Percentiles rank a stretch among this genome's conserved stretches.
Evolutionary conservation across 768 basidiomycete genomes (phyloP).

Genomic region (Podaxis sp.): DNA sequence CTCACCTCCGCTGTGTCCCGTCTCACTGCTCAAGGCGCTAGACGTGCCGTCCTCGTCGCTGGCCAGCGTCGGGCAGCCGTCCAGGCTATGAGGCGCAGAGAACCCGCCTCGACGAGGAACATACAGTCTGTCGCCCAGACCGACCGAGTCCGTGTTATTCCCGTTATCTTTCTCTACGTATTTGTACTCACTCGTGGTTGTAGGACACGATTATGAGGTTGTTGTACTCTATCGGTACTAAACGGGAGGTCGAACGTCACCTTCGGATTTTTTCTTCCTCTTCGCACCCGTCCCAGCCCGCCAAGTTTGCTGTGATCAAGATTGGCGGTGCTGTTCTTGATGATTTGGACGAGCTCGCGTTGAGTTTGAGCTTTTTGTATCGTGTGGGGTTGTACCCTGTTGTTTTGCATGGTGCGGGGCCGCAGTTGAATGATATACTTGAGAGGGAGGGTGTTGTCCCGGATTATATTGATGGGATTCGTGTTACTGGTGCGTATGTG

Average conservation of each 20-base stretch:
- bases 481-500: constrained; percentile 76
- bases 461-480: constrained; percentile 96
- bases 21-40: not conserved
- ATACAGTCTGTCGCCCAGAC: constrained; percentile 70
- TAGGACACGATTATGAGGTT: constrained; percentile 97
- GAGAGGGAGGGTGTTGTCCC: constrained; percentile 91
- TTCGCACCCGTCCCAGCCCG: constrained; percentile 83
- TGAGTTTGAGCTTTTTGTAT: constrained; percentile 95
- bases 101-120: constrained; percentile 33
- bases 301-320: constrained; percentile 97
- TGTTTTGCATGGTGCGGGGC: constrained; percentile 94
- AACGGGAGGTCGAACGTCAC: constrained; percentile 97
- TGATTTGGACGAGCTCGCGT: constrained; percentile 89
- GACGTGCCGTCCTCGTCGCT: constrained; percentile 42
- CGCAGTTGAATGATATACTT: constrained; percentile 92
- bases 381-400: constrained; percentile 98
- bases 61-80: constrained; percentile 45
- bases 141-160: constrained; percentile 55
- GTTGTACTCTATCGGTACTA: constrained; percentile 94
- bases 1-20: not conserved
- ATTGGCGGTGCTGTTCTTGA: constrained; percentile 95
- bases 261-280: constrained; percentile 97
- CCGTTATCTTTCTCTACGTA: not conserved
- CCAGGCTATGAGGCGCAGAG: constrained; percentile 37
- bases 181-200: constrained; percentile 47